Evolutionary conservation across 2,329 filamentous ascomycete genomes (phyloP).

Genomic region (Lasiodiplodia sp.): DNA sequence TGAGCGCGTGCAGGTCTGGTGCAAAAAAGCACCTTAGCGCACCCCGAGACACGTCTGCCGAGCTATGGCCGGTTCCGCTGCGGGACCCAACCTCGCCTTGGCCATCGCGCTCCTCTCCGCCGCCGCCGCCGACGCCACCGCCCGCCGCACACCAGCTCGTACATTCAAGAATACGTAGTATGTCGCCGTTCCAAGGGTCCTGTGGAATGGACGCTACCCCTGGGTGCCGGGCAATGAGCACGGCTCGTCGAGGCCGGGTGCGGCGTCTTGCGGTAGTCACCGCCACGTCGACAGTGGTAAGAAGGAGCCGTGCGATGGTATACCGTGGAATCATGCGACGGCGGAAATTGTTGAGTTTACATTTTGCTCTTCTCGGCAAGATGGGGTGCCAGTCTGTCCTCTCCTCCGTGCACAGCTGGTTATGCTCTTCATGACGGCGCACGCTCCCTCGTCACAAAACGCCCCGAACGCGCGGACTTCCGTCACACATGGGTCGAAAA

Average conservation of each 20-base stretch:
- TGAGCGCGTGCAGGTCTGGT: constrained; percentile 22
- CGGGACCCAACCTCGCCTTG: constrained; percentile 18
- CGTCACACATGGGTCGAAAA: constrained; percentile 23
- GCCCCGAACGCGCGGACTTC: constrained; percentile 27
- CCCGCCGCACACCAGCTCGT: constrained; percentile 4
- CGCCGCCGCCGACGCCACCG: constrained; percentile 14
- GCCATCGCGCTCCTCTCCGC: constrained; percentile 18
- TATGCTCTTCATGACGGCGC: constrained; percentile 26
- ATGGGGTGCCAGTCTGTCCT: constrained; percentile 20
- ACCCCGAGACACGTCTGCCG: constrained; percentile 21
- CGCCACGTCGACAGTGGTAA: constrained; percentile 15
- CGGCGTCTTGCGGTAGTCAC: not conserved
- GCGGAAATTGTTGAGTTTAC: constrained; percentile 30
- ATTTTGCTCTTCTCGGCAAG: constrained; percentile 28
- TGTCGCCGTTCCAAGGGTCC: not conserved
- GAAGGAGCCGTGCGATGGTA: constrained; percentile 28
- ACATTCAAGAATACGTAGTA: not conserved
- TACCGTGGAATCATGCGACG: constrained; percentile 23
- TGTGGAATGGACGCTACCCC: constrained; percentile 1
- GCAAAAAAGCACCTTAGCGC: not conserved
- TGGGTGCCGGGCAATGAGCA: not conserved
- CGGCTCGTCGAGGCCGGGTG: constrained; percentile 4
- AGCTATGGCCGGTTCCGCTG: constrained; percentile 18
- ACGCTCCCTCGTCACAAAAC: constrained; percentile 26
- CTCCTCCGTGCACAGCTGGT: constrained; percentile 14